Base-by-base conservation (phyloP, 2,329 filamentous ascomycete genomes). In the Colletotrichum sp. region DNA sequence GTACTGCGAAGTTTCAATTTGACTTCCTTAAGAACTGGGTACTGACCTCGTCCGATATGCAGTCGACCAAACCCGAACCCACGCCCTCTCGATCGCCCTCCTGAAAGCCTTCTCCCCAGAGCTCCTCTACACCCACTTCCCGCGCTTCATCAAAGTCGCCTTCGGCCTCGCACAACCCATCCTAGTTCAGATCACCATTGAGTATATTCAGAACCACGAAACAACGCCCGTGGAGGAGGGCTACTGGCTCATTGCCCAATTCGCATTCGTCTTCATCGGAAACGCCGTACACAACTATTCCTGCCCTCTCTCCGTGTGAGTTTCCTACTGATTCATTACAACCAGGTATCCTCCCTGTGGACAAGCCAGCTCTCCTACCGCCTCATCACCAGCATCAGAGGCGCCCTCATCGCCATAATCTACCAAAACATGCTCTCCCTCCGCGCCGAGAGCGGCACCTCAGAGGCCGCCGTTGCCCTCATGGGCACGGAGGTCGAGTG, bases 131-230 rank as follows among this genome's bases (percentile, higher is more conserved):
- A 82, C 83, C n/a, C 75, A 79, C 10, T 73, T 81, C 5, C 82
- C 83, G 1, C 80, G 83, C 3, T n/a, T 83, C 32, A 79, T 78
- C 1, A 81, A 80, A 55, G 79, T 82, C 2, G 87, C 79, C 6
- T 87, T 89, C 78, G 84, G 79, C 10, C 87, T 88, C 64, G 82
- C 84, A 5, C 88, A 89, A 34, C 87, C 88, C 0, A 85, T 89
- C 26, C 83, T 89, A 12, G 85, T 89, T 72, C 71, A 81, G 62
- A 76, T 79, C 44, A 81, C 78, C 0, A 63, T 75, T 12, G 24
- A 39, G 28, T 75, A 75, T 30, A 72, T 75, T 8, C 72, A 68
- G 24, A 26, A 72, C 16, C 60, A 21, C 13, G 15, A 49, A 8
- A 21, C 12, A 5, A 26, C 8, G 9, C 21, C 60, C 6, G 77